A percentile compares a stretch with the other conserved stretches of the same genome.
These are phyloP conservation scores for Kwoniella dendrophila DNA, from an alignment of 768 basidiomycete genomes.

Conservation along the genomic window DNA sequence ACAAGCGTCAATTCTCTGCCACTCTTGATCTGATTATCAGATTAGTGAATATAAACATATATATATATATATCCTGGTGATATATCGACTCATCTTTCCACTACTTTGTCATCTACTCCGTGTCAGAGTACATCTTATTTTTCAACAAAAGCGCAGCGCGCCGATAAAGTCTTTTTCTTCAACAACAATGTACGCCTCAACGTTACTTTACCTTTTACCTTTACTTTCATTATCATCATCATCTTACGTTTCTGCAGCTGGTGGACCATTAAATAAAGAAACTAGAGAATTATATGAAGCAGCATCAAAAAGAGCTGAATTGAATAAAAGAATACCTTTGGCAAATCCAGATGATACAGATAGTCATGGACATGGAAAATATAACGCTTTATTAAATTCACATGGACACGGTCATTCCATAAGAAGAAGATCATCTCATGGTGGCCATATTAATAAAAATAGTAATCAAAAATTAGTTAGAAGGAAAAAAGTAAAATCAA, in stretches of 20 bases:
- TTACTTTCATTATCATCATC: slow-evolving; percentile 6
- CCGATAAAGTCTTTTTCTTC: too few relatives aligned
- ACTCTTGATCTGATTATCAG: too few relatives aligned
- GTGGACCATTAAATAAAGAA: background rate
- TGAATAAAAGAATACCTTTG: too few relatives aligned
- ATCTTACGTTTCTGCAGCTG: slow-evolving; percentile 1
- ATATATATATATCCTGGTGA: slow-evolving; percentile 17
- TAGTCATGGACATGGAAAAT: slow-evolving; percentile 6
- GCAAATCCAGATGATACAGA: slow-evolving; percentile 4
- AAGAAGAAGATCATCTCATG: background rate
- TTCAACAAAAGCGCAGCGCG: slow-evolving; percentile 12
- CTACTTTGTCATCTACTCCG: too few relatives aligned
- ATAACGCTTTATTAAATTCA: slow-evolving; percentile 5
- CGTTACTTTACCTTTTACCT: slow-evolving; percentile 12
- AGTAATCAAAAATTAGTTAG: slow-evolving; percentile 13
- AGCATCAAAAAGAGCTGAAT: slow-evolving; percentile 1
- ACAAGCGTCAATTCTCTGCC: background rate
- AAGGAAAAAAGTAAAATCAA: slow-evolving; percentile 16
- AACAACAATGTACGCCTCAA: slow-evolving; percentile 15
- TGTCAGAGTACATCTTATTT: background rate
- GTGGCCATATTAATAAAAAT: slow-evolving; percentile 1
- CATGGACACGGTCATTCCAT: slow-evolving; percentile 7
- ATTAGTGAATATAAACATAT: background rate
- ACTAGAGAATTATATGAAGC: slow-evolving; percentile 18
- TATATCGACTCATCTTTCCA: background rate